Evolutionary conservation across 2,329 filamentous ascomycete genomes (phyloP), one percentile per base, ranked within the genome.

Genomic region (Kalmusia sp.): DNA sequence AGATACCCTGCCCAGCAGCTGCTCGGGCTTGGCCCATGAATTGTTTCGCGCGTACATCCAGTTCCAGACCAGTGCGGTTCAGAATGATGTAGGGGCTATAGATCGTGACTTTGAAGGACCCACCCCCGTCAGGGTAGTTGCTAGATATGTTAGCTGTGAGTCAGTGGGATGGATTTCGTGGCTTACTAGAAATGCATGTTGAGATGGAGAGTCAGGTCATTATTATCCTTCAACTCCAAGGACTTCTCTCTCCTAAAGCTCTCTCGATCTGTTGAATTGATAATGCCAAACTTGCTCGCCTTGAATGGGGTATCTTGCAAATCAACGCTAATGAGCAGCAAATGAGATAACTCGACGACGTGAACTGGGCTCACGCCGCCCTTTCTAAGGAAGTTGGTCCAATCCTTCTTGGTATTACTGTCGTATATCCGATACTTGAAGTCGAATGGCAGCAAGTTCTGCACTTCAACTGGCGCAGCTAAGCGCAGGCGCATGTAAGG

Each of bases 391-490:
- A 99, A 99, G 73, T 99, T 99, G 4, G 92, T 96, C 95, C 95
- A 99, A 72, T 99, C 95, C 72, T 96, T 96, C 80, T 93, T 96
- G 0, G 93, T 97, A 73, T 96, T 96, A 79, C 96, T 97, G 79
- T 99, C 95, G 69, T 98, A 99, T 50, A 99, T 98, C 50, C 93
- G 87, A 74, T 99, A 99, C 76, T 99, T 98, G 85, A 99, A 99
- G 75, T 99, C 95, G 70, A 95, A 98, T 0, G 95, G 95, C 31
- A 99, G 78, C 37, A 99, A 79, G 62, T 99, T 99, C 73, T 99
- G 93, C 4, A 99, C 83, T 44, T 96, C 93, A 12, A 99, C 86
- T 0, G 96, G 95, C 0, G 95, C 93, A 21, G 92, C 96, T 2
- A 99, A 84, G 62, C 93, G 91, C 60, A 99, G 83, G 54, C 87